phyloP scores from a whole-genome alignment of 495 filamentous ascomycete species.

The Neurospora sp. region DNA sequence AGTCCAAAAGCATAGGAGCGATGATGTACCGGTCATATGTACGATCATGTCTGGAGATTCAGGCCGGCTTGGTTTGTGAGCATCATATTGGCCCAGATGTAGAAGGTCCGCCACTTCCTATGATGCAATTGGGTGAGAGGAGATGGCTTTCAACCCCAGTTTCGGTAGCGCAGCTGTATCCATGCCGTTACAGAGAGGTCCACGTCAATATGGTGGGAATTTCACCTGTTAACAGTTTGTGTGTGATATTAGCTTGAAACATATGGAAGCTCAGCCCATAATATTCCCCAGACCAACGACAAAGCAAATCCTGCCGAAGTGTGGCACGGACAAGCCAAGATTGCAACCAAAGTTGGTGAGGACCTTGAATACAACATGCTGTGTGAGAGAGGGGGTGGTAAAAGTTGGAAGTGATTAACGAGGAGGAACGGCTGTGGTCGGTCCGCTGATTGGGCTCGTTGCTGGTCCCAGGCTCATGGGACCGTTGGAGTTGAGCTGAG shows the following conservation, averaged over 20 bases:
- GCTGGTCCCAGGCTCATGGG: conserved; percentile 6
- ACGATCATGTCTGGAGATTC: not conserved
- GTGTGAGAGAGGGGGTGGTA: not conserved
- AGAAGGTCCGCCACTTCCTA: not conserved
- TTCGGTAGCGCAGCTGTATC: not conserved
- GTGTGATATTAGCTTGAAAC: not conserved
- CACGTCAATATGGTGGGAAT: not conserved
- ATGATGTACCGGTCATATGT: not conserved
- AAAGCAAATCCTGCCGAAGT: not conserved
- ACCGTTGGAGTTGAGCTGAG: not conserved
- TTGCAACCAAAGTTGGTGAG: not conserved
- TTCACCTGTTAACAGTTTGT: not conserved
- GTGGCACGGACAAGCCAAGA: not conserved
- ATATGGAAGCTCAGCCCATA: not conserved
- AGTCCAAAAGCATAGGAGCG: not conserved
- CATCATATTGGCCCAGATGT: not conserved
- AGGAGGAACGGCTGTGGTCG: not conserved
- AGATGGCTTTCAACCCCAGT: not conserved
- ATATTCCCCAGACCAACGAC: not conserved
- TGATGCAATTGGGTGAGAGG: not conserved
- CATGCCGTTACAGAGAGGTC: not conserved
- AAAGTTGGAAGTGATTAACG: not conserved
- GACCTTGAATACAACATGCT: not conserved
- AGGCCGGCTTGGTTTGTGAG: not conserved
- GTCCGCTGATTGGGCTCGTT: not conserved